Conservation (phyloP, 2,329 filamentous ascomycete species). For the Verticillium klebahnii region DNA sequence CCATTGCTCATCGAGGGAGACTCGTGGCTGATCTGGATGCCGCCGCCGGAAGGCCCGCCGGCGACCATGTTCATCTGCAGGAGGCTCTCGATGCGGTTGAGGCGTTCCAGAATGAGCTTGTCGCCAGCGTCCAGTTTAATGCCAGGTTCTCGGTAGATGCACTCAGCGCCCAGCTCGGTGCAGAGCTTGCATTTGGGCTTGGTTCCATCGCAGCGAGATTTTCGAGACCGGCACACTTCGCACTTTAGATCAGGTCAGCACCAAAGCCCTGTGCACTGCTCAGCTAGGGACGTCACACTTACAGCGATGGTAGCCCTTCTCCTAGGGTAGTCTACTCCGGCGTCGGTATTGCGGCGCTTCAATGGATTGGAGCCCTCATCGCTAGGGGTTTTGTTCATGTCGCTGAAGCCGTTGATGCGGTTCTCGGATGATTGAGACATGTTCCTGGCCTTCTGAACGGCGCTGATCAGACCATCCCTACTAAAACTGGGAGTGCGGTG, state of each 20-base stretch:
- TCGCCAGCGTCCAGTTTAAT: constrained; percentile 85
- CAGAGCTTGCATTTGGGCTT: constrained; percentile 83
- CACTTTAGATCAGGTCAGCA: constrained; percentile 45
- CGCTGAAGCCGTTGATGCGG: constrained; percentile 30
- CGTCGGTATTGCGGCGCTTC: constrained; percentile 59
- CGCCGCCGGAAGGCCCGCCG: constrained; percentile 35
- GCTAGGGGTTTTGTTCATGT: constrained; percentile 35
- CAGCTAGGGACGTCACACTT: constrained; percentile 24
- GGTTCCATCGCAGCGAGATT: constrained; percentile 73
- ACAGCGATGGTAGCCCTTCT: constrained; percentile 63
- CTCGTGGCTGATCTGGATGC: constrained; percentile 53
- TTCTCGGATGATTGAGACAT: constrained; percentile 51
- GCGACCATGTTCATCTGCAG: constrained; percentile 65
- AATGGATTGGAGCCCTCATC: constrained; percentile 55
- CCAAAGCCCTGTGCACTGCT: neutral
- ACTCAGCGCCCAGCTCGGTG: constrained; percentile 75
- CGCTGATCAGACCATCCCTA: constrained; percentile 48
- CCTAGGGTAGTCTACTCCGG: constrained; percentile 58
- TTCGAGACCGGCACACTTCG: constrained; percentile 75
- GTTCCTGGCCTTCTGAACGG: constrained; percentile 50
- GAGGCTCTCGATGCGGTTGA: constrained; percentile 72
- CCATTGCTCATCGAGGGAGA: constrained; percentile 63
- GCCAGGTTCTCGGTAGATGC: constrained; percentile 78
- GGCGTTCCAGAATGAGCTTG: constrained; percentile 76
- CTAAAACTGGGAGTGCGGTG: constrained; percentile 46